Conservation (phyloP, 257 asterid genomes). For the Ehretia macrophylla region DNA sequence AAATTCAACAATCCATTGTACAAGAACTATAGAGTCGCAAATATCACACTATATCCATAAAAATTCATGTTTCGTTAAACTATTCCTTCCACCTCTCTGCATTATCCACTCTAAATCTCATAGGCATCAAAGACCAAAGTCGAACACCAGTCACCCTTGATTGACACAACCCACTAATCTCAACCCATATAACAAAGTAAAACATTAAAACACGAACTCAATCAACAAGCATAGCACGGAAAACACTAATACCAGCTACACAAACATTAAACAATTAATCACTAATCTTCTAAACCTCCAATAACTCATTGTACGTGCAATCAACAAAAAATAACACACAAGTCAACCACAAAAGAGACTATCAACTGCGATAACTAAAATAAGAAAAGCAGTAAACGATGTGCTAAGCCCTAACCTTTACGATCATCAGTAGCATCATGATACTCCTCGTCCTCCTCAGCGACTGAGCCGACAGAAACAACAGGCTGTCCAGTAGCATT, state of each 20-base stretch:
- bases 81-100: too few species aligned
- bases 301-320: too few species aligned
- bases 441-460: slow-evolving; percentile 58
- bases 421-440: slow-evolving; percentile 74
- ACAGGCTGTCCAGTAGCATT: slow-evolving; percentile 31
- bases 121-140: too few species aligned
- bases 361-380: background rate
- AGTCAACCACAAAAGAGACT: background rate
- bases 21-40: too few species aligned
- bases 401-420: slow-evolving; percentile 36
- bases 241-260: background rate
- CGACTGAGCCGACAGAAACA: slow-evolving; percentile 60
- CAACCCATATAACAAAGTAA: background rate
- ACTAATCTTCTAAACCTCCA: too few species aligned
- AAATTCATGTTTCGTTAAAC: too few species aligned
- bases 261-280: background rate
- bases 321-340: background rate
- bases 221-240: background rate
- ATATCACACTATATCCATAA: too few species aligned
- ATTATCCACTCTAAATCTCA: too few species aligned
- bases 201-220: background rate
- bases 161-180: too few species aligned
- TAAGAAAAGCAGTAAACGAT: background rate
- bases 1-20: too few species aligned
- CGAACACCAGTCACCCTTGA: too few species aligned